These are phyloP conservation scores for Aspergillus cavernicola DNA, from an alignment of 495 filamentous ascomycete species.

Conservation along the genomic window DNA sequence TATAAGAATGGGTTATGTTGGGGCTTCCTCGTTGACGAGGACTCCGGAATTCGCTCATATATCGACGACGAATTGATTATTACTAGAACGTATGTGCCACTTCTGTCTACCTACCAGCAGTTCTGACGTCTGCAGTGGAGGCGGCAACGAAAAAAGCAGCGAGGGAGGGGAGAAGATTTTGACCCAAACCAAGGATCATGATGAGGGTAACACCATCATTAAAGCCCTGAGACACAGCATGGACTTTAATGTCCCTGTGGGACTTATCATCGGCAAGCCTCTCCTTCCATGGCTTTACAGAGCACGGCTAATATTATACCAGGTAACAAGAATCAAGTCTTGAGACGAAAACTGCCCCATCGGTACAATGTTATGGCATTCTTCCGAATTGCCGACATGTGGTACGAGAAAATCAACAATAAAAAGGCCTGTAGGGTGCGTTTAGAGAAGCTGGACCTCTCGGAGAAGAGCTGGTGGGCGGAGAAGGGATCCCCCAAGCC, in stretches of 20 bases:
- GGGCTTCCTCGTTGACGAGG: slow-evolving; percentile 61
- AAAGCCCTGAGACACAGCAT: slow-evolving; percentile 36
- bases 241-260: slow-evolving; percentile 40
- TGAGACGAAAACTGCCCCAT: slow-evolving; percentile 55
- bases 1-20: slow-evolving; percentile 39
- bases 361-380: slow-evolving; percentile 68
- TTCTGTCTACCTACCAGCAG: neutral
- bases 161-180: slow-evolving; percentile 40
- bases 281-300: neutral
- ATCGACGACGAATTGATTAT: slow-evolving; percentile 66
- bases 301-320: slow-evolving; percentile 6
- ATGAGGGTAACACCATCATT: slow-evolving; percentile 23
- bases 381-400: slow-evolving; percentile 70
- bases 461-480: slow-evolving; percentile 67
- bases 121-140: slow-evolving; percentile 48
- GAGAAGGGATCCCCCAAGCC: slow-evolving; percentile 26
- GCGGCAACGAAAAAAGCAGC: slow-evolving; percentile 34
- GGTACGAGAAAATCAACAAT: slow-evolving; percentile 56
- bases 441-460: slow-evolving; percentile 65
- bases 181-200: slow-evolving; percentile 43
- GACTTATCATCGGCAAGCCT: slow-evolving; percentile 56
- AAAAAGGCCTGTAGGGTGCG: slow-evolving; percentile 55
- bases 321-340: slow-evolving; percentile 51
- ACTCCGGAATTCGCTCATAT: slow-evolving; percentile 52
- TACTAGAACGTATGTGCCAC: slow-evolving; percentile 54